A percentile compares a stretch with the other conserved stretches of the same genome.
Evolutionary conservation across 1,139 yeast genomes (phyloP).

Genomic region (Kurtzmaniella quercitrusa): DNA sequence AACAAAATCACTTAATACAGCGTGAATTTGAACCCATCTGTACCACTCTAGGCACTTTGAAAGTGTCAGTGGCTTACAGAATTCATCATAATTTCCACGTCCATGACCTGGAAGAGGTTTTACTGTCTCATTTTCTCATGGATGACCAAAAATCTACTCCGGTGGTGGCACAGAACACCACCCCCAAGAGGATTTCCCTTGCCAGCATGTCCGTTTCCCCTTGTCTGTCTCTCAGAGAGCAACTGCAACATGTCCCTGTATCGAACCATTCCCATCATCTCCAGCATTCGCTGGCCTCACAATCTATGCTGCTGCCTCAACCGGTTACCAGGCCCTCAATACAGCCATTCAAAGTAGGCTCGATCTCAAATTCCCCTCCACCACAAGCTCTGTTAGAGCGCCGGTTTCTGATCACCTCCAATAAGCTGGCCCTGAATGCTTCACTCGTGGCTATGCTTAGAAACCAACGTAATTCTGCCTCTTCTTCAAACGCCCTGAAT

Average conservation of each 20-base stretch:
- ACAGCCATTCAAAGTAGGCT: constrained; percentile 61
- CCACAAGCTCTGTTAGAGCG: constrained; percentile 34
- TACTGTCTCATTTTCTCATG: constrained; percentile 54
- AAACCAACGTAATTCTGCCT: constrained; percentile 39
- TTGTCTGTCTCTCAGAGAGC: constrained; percentile 16
- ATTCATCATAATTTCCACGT: constrained; percentile 63
- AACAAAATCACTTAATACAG: constrained; percentile 54
- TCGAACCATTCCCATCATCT: not conserved
- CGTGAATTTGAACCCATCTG: constrained; percentile 63
- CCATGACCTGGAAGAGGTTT: constrained; percentile 60
- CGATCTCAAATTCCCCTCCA: constrained; percentile 48
- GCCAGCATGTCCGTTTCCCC: constrained; percentile 30
- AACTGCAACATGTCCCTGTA: not conserved
- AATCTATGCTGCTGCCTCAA: constrained; percentile 1
- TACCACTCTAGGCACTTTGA: constrained; percentile 70
- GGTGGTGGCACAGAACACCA: constrained; percentile 2
- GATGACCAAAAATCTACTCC: constrained; percentile 29
- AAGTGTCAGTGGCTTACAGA: constrained; percentile 76
- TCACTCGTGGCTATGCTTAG: constrained; percentile 51
- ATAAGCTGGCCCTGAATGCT: constrained; percentile 50
- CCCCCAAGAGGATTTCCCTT: constrained; percentile 6
- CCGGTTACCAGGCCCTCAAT: constrained; percentile 25
- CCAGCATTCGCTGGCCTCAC: not conserved
- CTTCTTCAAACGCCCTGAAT: constrained; percentile 27
- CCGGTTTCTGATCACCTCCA: constrained; percentile 41